Evolutionary conservation across 2,329 filamentous ascomycete genomes (phyloP).

Genomic region (Hymenoscyphus scutula): DNA sequence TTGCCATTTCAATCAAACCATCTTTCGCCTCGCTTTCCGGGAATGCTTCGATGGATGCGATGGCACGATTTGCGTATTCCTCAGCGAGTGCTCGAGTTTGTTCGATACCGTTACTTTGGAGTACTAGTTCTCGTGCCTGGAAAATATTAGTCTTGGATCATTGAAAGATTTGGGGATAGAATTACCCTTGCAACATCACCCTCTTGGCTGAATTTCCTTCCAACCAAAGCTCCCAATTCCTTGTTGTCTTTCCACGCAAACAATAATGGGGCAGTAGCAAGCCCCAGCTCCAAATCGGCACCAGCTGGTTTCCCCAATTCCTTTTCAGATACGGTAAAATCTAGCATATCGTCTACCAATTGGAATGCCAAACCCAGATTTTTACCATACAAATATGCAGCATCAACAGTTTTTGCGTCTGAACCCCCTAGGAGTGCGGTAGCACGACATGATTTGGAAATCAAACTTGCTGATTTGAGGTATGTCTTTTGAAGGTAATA

Average conservation of each 20-base stretch:
- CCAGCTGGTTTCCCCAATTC: slow-evolving; percentile 94
- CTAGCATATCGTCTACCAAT: slow-evolving; percentile 95
- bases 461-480: slow-evolving; percentile 91
- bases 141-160: slow-evolving; percentile 10
- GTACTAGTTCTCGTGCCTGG: slow-evolving; percentile 83
- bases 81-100: slow-evolving; percentile 88
- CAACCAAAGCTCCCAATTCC: slow-evolving; percentile 83
- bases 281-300: slow-evolving; percentile 86
- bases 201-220: slow-evolving; percentile 79
- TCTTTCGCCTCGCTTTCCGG: slow-evolving; percentile 94
- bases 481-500: slow-evolving; percentile 99
- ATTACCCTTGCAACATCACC: slow-evolving; percentile 84
- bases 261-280: slow-evolving; percentile 88
- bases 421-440: slow-evolving; percentile 81
- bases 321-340: slow-evolving; percentile 82
- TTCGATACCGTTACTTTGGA: slow-evolving; percentile 81
- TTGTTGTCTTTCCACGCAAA: slow-evolving; percentile 93
- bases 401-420: slow-evolving; percentile 76
- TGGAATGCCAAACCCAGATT: slow-evolving; percentile 95
- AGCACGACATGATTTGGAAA: slow-evolving; percentile 92
- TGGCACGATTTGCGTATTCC: slow-evolving; percentile 85
- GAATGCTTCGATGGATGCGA: slow-evolving; percentile 78
- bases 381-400: slow-evolving; percentile 87
- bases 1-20: slow-evolving; percentile 88
- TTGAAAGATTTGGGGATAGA: slow-evolving; percentile 19